Conservation (phyloP, 2,329 filamentous ascomycete genomes). For the Fusarium mangiferae region DNA sequence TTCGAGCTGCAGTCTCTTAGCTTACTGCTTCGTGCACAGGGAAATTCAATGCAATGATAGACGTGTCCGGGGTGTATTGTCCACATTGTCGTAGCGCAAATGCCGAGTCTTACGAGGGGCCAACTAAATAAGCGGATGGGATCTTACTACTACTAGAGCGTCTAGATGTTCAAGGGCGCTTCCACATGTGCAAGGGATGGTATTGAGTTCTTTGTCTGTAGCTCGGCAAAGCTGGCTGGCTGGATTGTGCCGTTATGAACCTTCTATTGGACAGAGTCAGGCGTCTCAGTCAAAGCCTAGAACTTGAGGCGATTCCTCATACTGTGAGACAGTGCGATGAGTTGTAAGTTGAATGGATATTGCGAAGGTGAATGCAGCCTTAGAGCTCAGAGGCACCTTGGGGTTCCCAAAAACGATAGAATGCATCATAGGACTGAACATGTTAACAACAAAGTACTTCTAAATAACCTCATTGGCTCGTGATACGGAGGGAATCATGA, state of each 20-base stretch:
- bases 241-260: conserved; percentile 1
- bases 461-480: background rate
- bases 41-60: conserved; percentile 24
- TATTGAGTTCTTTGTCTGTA: conserved; percentile 23
- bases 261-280: conserved; percentile 24
- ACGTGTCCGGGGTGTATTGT: conserved; percentile 4
- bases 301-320: conserved; percentile 25
- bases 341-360: background rate
- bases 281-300: conserved; percentile 21
- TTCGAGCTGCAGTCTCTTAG: conserved; percentile 8
- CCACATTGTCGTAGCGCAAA: conserved; percentile 19
- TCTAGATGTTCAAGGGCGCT: conserved; percentile 10
- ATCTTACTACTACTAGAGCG: conserved; percentile 9
- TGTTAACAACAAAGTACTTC: background rate
- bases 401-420: background rate
- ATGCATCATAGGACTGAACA: background rate
- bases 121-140: background rate
- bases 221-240: background rate
- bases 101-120: conserved; percentile 13
- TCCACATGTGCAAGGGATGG: conserved; percentile 26
- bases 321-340: conserved; percentile 30
- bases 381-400: conserved; percentile 9
- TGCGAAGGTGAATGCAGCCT: conserved; percentile 12
- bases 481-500: background rate
- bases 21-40: conserved; percentile 8